Conservation (phyloP, 1,139 yeast genomes). For the Yamadazyma spencermartinsiae region DNA sequence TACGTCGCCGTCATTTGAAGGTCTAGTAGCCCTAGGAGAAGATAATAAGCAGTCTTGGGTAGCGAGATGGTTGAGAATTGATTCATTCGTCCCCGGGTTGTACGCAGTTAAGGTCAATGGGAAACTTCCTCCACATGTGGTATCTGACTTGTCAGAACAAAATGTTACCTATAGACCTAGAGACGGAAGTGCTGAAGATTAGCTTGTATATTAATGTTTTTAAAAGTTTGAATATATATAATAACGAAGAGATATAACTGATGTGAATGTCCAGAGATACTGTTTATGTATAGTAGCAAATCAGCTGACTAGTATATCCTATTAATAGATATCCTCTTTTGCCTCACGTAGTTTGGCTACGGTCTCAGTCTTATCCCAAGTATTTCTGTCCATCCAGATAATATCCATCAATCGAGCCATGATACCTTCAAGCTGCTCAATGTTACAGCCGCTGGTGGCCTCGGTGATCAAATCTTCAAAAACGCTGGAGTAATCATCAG, state of each 20-base stretch:
- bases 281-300: no score
- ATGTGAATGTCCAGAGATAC: no score
- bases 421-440: constrained; percentile 73
- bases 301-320: not conserved
- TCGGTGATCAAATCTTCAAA: constrained; percentile 24
- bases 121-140: constrained; percentile 82
- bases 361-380: constrained; percentile 63
- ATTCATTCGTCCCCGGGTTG: constrained; percentile 84
- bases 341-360: constrained; percentile 32
- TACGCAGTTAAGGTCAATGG: constrained; percentile 95
- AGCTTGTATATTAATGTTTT: constrained; percentile 8
- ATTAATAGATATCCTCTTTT: no score
- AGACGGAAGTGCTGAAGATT: constrained; percentile 92
- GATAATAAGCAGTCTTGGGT: constrained; percentile 89
- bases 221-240: constrained; percentile 4
- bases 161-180: constrained; percentile 89
- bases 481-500: constrained; percentile 18
- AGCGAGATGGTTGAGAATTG: constrained; percentile 93
- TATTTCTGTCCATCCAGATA: constrained; percentile 67
- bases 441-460: constrained; percentile 49
- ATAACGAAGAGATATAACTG: constrained; percentile 7
- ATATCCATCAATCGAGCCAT: constrained; percentile 74
- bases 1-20: constrained; percentile 96
- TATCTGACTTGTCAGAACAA: constrained; percentile 67
- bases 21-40: constrained; percentile 86